Evolutionary conservation across 805 yeast genomes (phyloP), one percentile per base, ranked within the genome.

Genomic region (Phaffomyces antillensis): DNA sequence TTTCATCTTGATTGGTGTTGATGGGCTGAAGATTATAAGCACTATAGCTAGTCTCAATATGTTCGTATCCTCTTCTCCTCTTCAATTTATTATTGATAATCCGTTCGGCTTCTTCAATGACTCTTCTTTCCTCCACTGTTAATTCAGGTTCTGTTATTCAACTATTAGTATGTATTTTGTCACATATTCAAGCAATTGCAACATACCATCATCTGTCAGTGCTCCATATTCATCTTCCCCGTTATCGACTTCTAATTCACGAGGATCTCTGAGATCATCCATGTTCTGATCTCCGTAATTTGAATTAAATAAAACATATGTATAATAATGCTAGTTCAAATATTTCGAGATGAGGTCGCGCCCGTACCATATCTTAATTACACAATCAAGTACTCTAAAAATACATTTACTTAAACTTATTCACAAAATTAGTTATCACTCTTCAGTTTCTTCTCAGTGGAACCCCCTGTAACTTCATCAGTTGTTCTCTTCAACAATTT

Each of bases 381-480:
- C 5, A 20, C 23, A 20, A 35, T 17, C n/a, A 17, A 17, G 12
- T 16, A 32, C 9, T n/a, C 36, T n/a, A 16, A n/a, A 33, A 33
- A 16, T 33, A 30, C 32, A 30, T 9, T 30, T 7, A 6, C 13
- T 31, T 16, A 16, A 33, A 18, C 12, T 34, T 16, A 34, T 9
- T 17, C 10, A 34, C 34, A 34, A 33, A 8, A 35, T 15, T 32
- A 36, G 24, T 26, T 36, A 13, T 51, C 54, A 28, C 41, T 49
- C 26, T 50, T 50, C 24, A 49, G 45, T 40, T 53, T 58, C 54
- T 65, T 62, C 33, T 54, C 60, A 18, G 65, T 67, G 1, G 70
- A 64, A 1, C 57, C 30, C 13, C 30, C 52, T 11, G 53, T 48
- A 2, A 58, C 56, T 3, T 54, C 55, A 24, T 51, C 55, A 40